phyloP scores from a whole-genome alignment of 2,329 filamentous ascomycete species.

The Corniculantispora saksenae region DNA sequence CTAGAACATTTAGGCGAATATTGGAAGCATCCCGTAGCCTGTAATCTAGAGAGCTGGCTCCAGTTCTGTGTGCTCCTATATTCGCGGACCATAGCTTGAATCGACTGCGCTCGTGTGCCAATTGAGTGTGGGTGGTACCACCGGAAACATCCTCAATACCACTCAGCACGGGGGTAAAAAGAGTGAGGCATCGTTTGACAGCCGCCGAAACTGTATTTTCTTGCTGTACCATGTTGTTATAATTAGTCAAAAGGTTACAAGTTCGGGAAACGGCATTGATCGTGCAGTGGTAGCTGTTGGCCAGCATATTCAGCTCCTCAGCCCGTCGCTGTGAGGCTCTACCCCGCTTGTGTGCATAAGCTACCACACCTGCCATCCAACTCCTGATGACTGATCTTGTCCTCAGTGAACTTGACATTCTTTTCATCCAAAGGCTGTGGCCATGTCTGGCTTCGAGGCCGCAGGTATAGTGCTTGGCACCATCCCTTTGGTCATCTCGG shows the following conservation, averaged over 20 bases:
- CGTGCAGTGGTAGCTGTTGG: too few species aligned
- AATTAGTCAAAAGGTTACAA: too few species aligned
- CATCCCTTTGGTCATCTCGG: conserved; percentile 20
- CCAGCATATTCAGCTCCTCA: too few species aligned
- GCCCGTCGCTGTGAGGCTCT: too few species aligned
- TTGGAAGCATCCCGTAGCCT: neutral
- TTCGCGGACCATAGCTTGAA: neutral
- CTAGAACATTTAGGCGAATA: neutral
- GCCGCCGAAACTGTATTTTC: too few species aligned
- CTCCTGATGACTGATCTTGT: too few species aligned
- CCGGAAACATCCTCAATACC: neutral
- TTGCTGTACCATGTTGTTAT: too few species aligned
- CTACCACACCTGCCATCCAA: neutral
- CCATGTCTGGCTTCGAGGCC: conserved; percentile 23
- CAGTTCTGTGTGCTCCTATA: neutral
- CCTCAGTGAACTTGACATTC: neutral
- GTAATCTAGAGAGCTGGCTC: neutral
- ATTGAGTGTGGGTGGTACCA: neutral
- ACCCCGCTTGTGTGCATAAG: too few species aligned
- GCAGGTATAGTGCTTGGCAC: conserved; percentile 24
- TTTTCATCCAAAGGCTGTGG: neutral
- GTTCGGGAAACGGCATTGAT: too few species aligned
- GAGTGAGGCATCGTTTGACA: neutral
- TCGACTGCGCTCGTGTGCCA: neutral
- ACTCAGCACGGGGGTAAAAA: neutral